These are phyloP conservation scores for Wallacemonas sp. DNA, from an alignment of 208 protist species.

Conservation along the genomic window DNA sequence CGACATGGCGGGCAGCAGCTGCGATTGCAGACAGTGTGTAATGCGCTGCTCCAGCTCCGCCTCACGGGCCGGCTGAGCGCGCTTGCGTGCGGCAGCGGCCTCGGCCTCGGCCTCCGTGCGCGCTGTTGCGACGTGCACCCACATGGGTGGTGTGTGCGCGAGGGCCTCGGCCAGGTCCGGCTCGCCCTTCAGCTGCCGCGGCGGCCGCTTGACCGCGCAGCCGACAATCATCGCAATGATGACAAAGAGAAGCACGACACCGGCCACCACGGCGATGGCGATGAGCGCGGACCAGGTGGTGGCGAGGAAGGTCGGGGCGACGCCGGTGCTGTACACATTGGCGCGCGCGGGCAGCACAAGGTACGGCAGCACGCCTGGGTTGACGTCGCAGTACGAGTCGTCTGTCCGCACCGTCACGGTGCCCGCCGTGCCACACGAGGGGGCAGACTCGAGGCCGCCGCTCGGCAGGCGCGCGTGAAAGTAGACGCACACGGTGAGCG, in stretches of 20 bases:
- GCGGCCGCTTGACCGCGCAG: constrained; percentile 13
- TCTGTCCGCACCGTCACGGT: constrained; percentile 9
- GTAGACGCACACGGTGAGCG: neutral
- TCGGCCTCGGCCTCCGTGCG: constrained; percentile 8
- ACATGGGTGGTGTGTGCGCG: constrained; percentile 7
- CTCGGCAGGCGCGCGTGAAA: neutral
- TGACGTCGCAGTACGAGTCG: constrained; percentile 9
- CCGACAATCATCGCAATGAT: constrained; percentile 8
- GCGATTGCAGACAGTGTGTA: constrained; percentile 1
- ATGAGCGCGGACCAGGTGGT: constrained; percentile 14
- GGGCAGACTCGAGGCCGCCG: neutral
- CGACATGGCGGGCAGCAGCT: constrained; percentile 7
- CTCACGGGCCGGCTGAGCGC: neutral
- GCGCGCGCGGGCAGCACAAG: constrained; percentile 10
- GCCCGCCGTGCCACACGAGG: constrained; percentile 17
- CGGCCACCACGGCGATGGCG: constrained; percentile 22
- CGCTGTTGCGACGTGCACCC: neutral
- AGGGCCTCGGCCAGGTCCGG: neutral
- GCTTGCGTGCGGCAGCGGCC: constrained; percentile 7
- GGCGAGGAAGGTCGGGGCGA: constrained; percentile 3
- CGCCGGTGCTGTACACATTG: constrained; percentile 1
- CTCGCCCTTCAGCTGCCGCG: neutral
- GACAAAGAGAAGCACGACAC: constrained; percentile 4
- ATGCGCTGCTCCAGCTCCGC: constrained; percentile 9
- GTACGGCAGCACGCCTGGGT: constrained; percentile 14